Percentiles rank a stretch among this genome's conserved stretches.
These are phyloP conservation scores for Syzygium jambos DNA, from an alignment of 345 rosid genomes.

Conservation along the genomic window DNA sequence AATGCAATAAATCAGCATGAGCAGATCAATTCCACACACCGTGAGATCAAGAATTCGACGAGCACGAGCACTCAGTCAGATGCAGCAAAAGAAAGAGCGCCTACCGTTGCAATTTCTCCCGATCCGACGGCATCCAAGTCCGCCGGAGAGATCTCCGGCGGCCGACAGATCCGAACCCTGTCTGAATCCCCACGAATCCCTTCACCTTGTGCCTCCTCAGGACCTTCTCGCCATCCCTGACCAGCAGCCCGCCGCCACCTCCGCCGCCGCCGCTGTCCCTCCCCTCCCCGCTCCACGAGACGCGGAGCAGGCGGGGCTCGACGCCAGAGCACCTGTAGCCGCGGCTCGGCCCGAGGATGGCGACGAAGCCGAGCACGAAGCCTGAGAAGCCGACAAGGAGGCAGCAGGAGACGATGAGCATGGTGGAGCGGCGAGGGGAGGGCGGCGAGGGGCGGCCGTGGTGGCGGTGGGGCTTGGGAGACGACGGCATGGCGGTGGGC, in stretches of 20 bases:
- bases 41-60: no score
- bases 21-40: no score
- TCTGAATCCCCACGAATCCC: slow-evolving; percentile 90
- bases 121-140: slow-evolving; percentile 97
- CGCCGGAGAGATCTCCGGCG: no score
- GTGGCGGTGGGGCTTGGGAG: slow-evolving; percentile 41
- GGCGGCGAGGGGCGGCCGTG: slow-evolving; percentile 22
- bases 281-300: slow-evolving; percentile 47
- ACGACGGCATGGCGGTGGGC: slow-evolving; percentile 44
- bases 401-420: slow-evolving; percentile 28
- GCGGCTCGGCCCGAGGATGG: slow-evolving; percentile 21
- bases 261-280: background rate
- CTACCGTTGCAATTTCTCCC: slow-evolving; percentile 73
- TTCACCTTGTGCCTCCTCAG: slow-evolving; percentile 60
- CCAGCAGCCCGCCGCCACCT: background rate
- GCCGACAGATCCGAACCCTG: slow-evolving; percentile 61
- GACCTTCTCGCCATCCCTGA: background rate
- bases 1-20: no score
- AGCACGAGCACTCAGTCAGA: no score
- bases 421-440: slow-evolving; percentile 31
- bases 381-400: slow-evolving; percentile 45
- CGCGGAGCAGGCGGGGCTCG: slow-evolving; percentile 44
- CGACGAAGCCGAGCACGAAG: slow-evolving; percentile 56
- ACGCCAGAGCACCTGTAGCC: slow-evolving; percentile 13
- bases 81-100: no score